Evolutionary conservation across 2,329 filamentous ascomycete species (phyloP).

Genomic region (Apiospora arundinis): DNA sequence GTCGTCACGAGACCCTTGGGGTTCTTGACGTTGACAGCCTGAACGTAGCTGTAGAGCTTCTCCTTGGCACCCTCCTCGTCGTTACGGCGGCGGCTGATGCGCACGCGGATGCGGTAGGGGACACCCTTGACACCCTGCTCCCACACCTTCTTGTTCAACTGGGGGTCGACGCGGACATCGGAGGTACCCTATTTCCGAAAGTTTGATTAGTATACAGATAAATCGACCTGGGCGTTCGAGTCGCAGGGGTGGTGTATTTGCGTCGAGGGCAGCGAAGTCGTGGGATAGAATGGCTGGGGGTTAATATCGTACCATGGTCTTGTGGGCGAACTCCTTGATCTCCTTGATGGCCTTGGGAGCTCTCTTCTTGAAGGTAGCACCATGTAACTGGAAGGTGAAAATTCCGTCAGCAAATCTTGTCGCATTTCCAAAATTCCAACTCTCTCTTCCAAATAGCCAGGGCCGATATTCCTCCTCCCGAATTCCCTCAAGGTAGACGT

Average conservation of each 20-base stretch:
- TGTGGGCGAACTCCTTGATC: slow-evolving; percentile 91
- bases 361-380: slow-evolving; percentile 99
- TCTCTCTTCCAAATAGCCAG: slow-evolving; percentile 27
- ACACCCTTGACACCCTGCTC: slow-evolving; percentile 99
- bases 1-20: slow-evolving; percentile 96
- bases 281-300: not conserved
- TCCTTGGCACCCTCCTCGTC: slow-evolving; percentile 99
- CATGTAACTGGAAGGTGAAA: slow-evolving; percentile 74
- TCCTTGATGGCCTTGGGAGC: slow-evolving; percentile 99
- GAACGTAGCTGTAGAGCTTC: slow-evolving; percentile 99
- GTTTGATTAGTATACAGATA: not conserved
- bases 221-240: slow-evolving; percentile 30
- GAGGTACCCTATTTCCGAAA: slow-evolving; percentile 75
- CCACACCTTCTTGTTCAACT: slow-evolving; percentile 99
- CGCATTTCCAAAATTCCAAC: not conserved
- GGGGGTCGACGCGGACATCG: slow-evolving; percentile 97
- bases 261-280: not conserved
- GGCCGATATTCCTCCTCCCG: not conserved
- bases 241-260: not conserved
- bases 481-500: slow-evolving; percentile 55
- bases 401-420: slow-evolving; percentile 24
- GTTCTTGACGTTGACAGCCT: slow-evolving; percentile 99
- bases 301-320: slow-evolving; percentile 85
- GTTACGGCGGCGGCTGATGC: slow-evolving; percentile 99
- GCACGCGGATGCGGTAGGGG: slow-evolving; percentile 94